Evolutionary conservation across 2,329 filamentous ascomycete species (phyloP).

Genomic region (Phaeosphaeriaceae sp.): DNA sequence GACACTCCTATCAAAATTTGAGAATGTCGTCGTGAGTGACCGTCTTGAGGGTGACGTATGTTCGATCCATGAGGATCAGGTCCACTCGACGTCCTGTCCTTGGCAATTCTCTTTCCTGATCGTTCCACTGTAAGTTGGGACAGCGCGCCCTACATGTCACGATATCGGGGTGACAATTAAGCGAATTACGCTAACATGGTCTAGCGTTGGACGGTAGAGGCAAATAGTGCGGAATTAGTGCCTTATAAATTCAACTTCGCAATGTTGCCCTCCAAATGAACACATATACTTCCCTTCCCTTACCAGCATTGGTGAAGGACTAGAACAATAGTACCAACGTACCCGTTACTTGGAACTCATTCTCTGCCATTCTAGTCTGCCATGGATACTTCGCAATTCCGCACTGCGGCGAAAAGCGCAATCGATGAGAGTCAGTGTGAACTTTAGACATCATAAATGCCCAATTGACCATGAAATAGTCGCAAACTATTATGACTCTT

Average conservation of each 20-base stretch:
- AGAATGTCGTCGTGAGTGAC: not conserved
- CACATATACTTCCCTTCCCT: not conserved
- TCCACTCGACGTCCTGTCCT: not conserved
- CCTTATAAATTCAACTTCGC: slow-evolving; percentile 6
- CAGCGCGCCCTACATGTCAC: slow-evolving; percentile 1
- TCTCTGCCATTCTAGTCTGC: slow-evolving; percentile 5
- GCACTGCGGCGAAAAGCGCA: slow-evolving; percentile 75
- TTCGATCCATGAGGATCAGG: not conserved
- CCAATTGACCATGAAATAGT: slow-evolving; percentile 60
- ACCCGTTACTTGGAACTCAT: too few species aligned
- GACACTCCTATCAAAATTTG: too few species aligned
- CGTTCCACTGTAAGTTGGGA: not conserved
- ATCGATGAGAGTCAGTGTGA: slow-evolving; percentile 75
- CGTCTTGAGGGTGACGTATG: not conserved
- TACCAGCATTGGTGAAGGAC: not conserved
- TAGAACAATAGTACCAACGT: not conserved
- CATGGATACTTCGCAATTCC: slow-evolving; percentile 84
- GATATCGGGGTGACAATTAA: not conserved
- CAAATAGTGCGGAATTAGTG: slow-evolving; percentile 24
- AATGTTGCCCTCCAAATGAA: not conserved
- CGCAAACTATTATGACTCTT: slow-evolving; percentile 80
- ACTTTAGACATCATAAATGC: not conserved
- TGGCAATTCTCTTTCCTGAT: not conserved
- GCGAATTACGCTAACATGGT: not conserved
- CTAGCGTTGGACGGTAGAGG: slow-evolving; percentile 4